phyloP scores from a whole-genome alignment of 2,329 filamentous ascomycete species.

The Nemania abortiva region DNA sequence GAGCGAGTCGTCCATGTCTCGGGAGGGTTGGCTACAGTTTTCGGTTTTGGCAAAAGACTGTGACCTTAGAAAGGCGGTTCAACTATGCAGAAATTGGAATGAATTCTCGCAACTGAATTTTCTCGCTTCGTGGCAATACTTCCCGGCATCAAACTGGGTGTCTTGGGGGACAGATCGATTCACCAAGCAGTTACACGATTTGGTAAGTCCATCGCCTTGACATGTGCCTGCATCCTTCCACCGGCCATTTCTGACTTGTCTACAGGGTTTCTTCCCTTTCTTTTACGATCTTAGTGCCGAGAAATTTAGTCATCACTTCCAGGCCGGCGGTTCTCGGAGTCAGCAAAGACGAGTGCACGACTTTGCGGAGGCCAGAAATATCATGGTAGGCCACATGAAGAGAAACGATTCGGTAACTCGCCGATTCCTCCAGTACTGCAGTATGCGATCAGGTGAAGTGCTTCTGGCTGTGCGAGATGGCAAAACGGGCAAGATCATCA shows the following conservation, averaged over 20 bases:
- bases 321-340: constrained; percentile 43
- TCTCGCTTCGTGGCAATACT: constrained; percentile 59
- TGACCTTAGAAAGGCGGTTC: constrained; percentile 57
- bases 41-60: constrained; percentile 63
- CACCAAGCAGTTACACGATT: constrained; percentile 56
- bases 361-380: constrained; percentile 48
- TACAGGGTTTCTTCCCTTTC: constrained; percentile 47
- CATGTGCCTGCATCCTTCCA: background rate
- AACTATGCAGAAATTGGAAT: constrained; percentile 63
- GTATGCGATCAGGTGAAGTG: constrained; percentile 47
- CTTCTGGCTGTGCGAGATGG: constrained; percentile 50
- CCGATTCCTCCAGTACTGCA: constrained; percentile 50
- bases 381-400: constrained; percentile 52
- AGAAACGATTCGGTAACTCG: constrained; percentile 50
- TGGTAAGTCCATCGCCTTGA: constrained; percentile 48
- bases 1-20: constrained; percentile 59
- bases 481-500: constrained; percentile 48
- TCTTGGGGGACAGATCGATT: constrained; percentile 55
- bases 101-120: constrained; percentile 63
- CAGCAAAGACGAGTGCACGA: constrained; percentile 43
- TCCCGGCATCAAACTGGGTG: constrained; percentile 60
- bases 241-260: constrained; percentile 25
- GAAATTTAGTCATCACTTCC: constrained; percentile 42
- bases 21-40: constrained; percentile 64
- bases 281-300: constrained; percentile 45